Evolutionary conservation across 768 basidiomycete species (phyloP), one percentile per base, ranked within the genome.

Genomic region (Macrolepiota dolichaula): DNA sequence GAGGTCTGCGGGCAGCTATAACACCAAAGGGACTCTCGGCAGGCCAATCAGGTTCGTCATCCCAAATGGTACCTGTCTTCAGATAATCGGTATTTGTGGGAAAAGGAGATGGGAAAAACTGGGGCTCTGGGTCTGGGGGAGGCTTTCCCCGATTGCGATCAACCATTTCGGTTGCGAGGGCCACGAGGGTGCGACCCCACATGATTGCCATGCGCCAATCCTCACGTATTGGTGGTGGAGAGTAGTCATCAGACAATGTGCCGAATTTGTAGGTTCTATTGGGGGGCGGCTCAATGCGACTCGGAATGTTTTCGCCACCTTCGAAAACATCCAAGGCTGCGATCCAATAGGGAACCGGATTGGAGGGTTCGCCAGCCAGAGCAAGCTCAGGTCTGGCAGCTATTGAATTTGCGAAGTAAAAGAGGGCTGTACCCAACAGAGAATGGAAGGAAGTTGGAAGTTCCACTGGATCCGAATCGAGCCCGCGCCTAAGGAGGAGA

Each of bases 241-340:
- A 29, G 13, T 53, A 29, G 10, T 61, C 52, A 1, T 10, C 17
- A 4, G 44, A 3, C 24, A 37, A 25, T 12, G n/a, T 17, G 10
- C 37, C 42, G n/a, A 29, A 51, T 37, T 19, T 49, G 22, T 46
- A 53, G 22, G 42, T 2, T 46, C 5, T 10, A 25, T 3, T 29
- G 46, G n/a, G 29, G 10, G 35, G 25, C 5, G 44, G 11, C 7
- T 49, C 42, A 40, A 38, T 11, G 19, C 52, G 52, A 15, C 59
- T 61, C 0, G 86, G 86, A 6, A 86, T 72, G 64, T 78, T 84
- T 66, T 89, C 86, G 47, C 86, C 87, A 6, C 81, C 84, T 72
- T 88, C 85, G 65, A 90, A 87, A 6, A 87, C 84, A 66, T 88
- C 87, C 56, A 91, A 76, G 1, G 88, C 85, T n/a, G 83, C 80